Evolutionary conservation across 148 eudicot species (phyloP), one percentile per base, ranked within the genome.

Genomic region (Euryodendron excelsum): DNA sequence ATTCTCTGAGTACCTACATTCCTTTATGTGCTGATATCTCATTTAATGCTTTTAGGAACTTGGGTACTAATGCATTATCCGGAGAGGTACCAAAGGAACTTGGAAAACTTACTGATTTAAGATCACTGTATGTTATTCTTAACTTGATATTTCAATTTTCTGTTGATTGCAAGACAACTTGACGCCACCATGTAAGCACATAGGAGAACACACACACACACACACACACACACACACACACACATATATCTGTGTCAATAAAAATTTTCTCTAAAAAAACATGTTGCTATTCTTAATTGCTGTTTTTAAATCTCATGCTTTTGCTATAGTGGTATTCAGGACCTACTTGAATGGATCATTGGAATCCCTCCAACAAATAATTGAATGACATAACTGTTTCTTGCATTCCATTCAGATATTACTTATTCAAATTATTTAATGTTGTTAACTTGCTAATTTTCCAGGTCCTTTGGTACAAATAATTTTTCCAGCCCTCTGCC

Each of bases 401-500:
- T 10, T 66, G 47, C 11, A 55, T n/a, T 13, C 20, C 55, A 50
- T 50, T 74, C 33, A 18, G 17, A 10, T 21, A 39, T 11, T 14
- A 39, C 27, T 6, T 44, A 17, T 44, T 41, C 9, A 27, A 75
- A 18, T 30, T 41, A 64, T 50, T 25, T 59, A 28, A 44, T 41
- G 55, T 18, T 37, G 25, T 61, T 75, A 18, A 44, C 25, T 75
- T 80, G 21, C n/a, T 62, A 61, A 61, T 64, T 68, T 60, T 85
- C 76, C 84, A 94, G 98, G 78, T 80, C 83, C 52, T n/a, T 92
- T 80, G 79, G 92, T 33, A 34, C 91, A 56, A 94, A 90, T 78
- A 91, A 87, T 71, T 90, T 92, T 82, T 85, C 90, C 68, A 96
- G 97, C 6, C 83, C 97, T 62, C 63, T 94, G 74, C 98, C 98